Conservation (phyloP, 352 stramenopile genomes). For the Globisporangium apiculatum region DNA sequence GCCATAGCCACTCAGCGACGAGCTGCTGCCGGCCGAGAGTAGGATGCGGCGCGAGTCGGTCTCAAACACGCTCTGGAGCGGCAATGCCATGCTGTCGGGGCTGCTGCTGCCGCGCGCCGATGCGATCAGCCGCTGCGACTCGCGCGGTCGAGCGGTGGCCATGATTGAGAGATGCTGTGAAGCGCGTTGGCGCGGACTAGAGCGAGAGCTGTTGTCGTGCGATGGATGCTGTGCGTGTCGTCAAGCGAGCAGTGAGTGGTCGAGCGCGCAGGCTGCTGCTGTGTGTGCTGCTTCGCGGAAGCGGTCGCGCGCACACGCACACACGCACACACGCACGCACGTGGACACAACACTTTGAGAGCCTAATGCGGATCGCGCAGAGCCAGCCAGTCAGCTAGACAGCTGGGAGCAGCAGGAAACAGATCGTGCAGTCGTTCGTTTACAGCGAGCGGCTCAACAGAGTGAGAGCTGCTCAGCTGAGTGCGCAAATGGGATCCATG, state of each 20-base stretch:
- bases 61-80: conserved; percentile 8
- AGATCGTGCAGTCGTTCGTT: conserved; percentile 8
- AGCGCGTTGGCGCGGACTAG: too few species aligned
- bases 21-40: conserved; percentile 23
- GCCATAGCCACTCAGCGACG: conserved; percentile 25
- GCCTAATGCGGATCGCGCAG: not conserved
- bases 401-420: not conserved
- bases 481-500: conserved; percentile 1
- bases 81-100: not conserved
- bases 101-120: not conserved
- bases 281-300: not conserved
- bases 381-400: not conserved
- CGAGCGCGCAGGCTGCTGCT: not conserved
- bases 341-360: too few species aligned
- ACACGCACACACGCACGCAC: too few species aligned
- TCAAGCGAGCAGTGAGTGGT: too few species aligned
- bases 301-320: conserved; percentile 2
- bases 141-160: not conserved
- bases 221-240: not conserved
- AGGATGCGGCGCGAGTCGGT: conserved; percentile 7
- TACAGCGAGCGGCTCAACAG: conserved; percentile 8
- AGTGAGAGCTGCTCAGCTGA: too few species aligned
- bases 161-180: too few species aligned
- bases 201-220: too few species aligned
- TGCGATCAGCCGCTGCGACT: conserved; percentile 8